Evolutionary conservation across 116 monocot genomes (phyloP), one percentile per base, ranked within the genome.

Genomic region (Iris pallida): DNA sequence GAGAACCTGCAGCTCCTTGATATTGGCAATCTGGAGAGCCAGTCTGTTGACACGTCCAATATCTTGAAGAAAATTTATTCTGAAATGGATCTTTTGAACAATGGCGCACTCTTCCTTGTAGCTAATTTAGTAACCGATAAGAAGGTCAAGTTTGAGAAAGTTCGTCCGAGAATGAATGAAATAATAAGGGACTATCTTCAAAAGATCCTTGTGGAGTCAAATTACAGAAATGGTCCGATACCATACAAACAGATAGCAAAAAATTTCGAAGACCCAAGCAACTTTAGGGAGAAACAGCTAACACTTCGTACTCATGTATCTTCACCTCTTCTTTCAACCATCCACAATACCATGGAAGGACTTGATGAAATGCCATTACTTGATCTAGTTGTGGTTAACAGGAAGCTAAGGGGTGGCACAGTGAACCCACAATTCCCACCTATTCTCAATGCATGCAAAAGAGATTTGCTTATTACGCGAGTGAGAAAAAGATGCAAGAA

Each of bases 381-480:
- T 70, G 83, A 72, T 65, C 66, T 94, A 20, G 12, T 63, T 68
- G 83, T 83, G 46, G 78, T 88, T 76, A 61, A 73, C 8, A 85
- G 71, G 74, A 85, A 75, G 68, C 82, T 91, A 12, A 75, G 43
- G 6, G 79, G 81, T 63, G 55, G 45, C 45, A 52, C 49, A 48
- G 12, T 47, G 42, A 56, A 42, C 30, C 89, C 84, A 49, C 68
- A 60, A 59, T 80, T 85, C 63, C 78, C 78, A 66, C 66, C 75
- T 54, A 55, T 58, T 19, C 8, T 10, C 53, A 42, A 45, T 20
- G 16, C 68, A 16, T 58, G 40, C n/a, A 79, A 54, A 44, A 82
- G 54, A 51, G 71, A 64, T 18, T 0, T n/a, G 9, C 45, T 87
- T 19, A 52, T 81, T 30, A 59, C 73, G 8, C 44, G 40, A 16